These are phyloP conservation scores for Yarrowia sp. DNA, from an alignment of 805 yeast genomes.

Conservation along the genomic window DNA sequence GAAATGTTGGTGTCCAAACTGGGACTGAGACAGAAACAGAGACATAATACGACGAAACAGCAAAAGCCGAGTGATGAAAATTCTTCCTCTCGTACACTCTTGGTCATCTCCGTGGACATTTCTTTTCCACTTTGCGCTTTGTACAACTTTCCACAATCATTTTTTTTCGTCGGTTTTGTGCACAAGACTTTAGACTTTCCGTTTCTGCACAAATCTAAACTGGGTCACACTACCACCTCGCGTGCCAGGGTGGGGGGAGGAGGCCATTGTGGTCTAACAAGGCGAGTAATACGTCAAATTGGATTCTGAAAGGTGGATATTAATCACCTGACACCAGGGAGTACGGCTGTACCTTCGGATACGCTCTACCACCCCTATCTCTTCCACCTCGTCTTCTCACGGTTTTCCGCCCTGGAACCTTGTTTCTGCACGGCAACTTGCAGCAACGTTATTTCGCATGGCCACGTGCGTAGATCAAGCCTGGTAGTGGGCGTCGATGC, in stretches of 20 bases:
- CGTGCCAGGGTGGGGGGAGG: slow-evolving; percentile 28
- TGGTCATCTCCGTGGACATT: not conserved
- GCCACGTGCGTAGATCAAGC: slow-evolving; percentile 38
- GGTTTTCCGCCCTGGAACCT: slow-evolving; percentile 4
- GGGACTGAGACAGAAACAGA: no score
- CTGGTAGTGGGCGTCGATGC: slow-evolving; percentile 36
- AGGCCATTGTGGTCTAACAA: not conserved
- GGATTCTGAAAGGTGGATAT: not conserved
- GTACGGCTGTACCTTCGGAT: no score
- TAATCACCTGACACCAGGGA: not conserved
- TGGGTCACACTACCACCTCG: slow-evolving; percentile 38
- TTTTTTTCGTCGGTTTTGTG: not conserved
- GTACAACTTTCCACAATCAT: not conserved
- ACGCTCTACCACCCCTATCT: not conserved
- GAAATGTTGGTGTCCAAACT: no score
- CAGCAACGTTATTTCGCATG: slow-evolving; percentile 19
- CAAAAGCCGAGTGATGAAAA: no score
- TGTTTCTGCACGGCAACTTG: slow-evolving; percentile 19
- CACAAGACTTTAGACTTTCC: not conserved
- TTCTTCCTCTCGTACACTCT: no score
- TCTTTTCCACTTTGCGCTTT: not conserved
- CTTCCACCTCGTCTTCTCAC: no score
- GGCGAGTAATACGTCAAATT: no score
- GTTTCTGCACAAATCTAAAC: slow-evolving; percentile 19
- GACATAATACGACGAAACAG: no score